These are phyloP conservation scores for Aquilaria agallochum DNA, from an alignment of 441 rosid species.

Conservation along the genomic window DNA sequence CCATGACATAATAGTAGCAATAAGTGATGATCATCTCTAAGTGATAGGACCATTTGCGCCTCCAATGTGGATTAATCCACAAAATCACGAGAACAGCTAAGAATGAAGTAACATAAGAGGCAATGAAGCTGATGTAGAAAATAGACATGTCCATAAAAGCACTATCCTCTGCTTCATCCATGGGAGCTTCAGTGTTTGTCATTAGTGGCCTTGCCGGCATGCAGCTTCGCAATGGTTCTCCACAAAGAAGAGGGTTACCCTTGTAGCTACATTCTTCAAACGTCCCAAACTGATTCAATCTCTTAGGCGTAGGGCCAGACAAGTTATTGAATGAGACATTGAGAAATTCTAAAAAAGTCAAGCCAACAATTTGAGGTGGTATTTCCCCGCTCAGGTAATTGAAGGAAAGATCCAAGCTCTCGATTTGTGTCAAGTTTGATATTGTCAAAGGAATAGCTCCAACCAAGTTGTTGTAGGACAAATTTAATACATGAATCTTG, in stretches of 20 bases:
- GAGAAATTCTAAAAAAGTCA: not conserved
- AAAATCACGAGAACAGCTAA: no score
- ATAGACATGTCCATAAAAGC: slow-evolving; percentile 1
- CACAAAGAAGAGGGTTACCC: no score
- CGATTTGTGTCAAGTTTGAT: slow-evolving; percentile 5
- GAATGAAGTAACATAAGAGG: no score
- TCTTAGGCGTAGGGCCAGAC: slow-evolving; percentile 9
- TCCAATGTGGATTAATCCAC: not conserved
- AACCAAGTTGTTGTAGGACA: slow-evolving; percentile 11
- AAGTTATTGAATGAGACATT: slow-evolving; percentile 2
- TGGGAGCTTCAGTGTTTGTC: not conserved
- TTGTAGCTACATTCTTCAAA: no score
- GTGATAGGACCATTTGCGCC: slow-evolving; percentile 7
- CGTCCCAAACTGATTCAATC: not conserved
- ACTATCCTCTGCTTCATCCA: not conserved
- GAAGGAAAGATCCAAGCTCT: slow-evolving; percentile 15
- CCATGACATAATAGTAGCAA: not conserved
- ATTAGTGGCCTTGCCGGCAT: not conserved
- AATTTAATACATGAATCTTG: slow-evolving; percentile 9
- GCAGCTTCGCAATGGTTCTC: slow-evolving; percentile 2
- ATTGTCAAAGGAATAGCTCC: slow-evolving; percentile 16
- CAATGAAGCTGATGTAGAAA: not conserved
- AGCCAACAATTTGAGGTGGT: not conserved
- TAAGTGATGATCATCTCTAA: not conserved
- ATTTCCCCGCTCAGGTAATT: no score